Conservation (phyloP, 73 alveolate genomes). For the Strombidium stylifer region DNA sequence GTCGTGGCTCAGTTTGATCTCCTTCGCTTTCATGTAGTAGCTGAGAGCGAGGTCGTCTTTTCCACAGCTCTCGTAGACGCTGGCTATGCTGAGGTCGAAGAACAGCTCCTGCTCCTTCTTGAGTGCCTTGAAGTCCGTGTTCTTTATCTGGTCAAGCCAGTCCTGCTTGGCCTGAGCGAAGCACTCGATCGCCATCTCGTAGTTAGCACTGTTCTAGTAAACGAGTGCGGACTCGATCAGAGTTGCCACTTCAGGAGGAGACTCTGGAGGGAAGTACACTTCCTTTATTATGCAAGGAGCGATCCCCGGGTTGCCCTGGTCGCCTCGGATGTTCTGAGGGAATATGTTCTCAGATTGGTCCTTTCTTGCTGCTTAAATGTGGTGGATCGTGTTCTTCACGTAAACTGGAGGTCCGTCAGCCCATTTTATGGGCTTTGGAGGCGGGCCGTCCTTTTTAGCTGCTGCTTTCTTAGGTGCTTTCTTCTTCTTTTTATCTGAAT, state of each 20-base stretch:
- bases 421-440: slow-evolving; percentile 68
- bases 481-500: slow-evolving; percentile 49
- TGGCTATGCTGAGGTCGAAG: slow-evolving; percentile 88
- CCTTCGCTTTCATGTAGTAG: slow-evolving; percentile 81
- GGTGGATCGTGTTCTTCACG: slow-evolving; percentile 49
- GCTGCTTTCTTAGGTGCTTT: slow-evolving; percentile 53
- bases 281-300: slow-evolving; percentile 82
- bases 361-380: slow-evolving; percentile 47
- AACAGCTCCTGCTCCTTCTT: slow-evolving; percentile 69
- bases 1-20: slow-evolving; percentile 77
- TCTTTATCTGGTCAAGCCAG: slow-evolving; percentile 38
- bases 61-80: slow-evolving; percentile 91
- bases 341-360: slow-evolving; percentile 63
- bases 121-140: slow-evolving; percentile 28
- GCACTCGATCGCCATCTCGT: slow-evolving; percentile 74
- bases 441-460: slow-evolving; percentile 74
- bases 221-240: slow-evolving; percentile 79
- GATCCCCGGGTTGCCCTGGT: slow-evolving; percentile 75
- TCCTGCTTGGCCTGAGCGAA: slow-evolving; percentile 72
- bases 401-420: slow-evolving; percentile 64
- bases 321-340: slow-evolving; percentile 66
- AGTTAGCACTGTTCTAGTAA: slow-evolving; percentile 75
- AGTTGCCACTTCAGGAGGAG: slow-evolving; percentile 75
- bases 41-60: slow-evolving; percentile 93
- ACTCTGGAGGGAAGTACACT: slow-evolving; percentile 86